Conservation (phyloP, 2,329 filamentous ascomycete genomes). For the Monilinia aucupariae region DNA sequence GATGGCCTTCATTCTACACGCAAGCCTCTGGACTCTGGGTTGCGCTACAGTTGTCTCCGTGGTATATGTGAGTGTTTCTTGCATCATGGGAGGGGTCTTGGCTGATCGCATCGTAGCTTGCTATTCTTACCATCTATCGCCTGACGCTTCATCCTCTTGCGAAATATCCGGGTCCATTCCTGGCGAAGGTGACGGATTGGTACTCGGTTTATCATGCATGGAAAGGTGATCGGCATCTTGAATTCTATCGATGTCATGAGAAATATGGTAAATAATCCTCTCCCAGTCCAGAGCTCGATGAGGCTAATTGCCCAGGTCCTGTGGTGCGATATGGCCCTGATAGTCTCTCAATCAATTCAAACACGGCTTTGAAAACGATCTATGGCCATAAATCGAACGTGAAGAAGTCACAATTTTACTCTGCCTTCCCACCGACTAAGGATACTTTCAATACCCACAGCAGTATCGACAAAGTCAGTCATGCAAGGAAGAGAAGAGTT, state of each 20-base stretch:
- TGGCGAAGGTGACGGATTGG: slow-evolving; percentile 35
- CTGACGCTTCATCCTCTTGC: slow-evolving; percentile 35
- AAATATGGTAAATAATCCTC: slow-evolving; percentile 34
- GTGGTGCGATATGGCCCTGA: slow-evolving; percentile 73
- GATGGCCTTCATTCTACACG: not conserved
- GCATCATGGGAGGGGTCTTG: not conserved
- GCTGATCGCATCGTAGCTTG: slow-evolving; percentile 11
- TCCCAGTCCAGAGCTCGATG: too few relatives aligned
- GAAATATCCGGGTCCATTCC: slow-evolving; percentile 37
- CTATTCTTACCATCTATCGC: slow-evolving; percentile 38
- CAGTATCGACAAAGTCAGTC: slow-evolving; percentile 60
- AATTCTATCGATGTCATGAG: slow-evolving; percentile 36
- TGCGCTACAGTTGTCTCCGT: not conserved
- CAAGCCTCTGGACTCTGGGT: not conserved
- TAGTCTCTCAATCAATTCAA: slow-evolving; percentile 70
- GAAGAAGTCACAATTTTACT: slow-evolving; percentile 66
- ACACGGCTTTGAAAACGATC: slow-evolving; percentile 60
- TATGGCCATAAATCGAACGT: slow-evolving; percentile 60
- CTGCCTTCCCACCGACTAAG: slow-evolving; percentile 63
- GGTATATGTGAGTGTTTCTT: slow-evolving; percentile 14
- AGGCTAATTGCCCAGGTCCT: slow-evolving; percentile 40
- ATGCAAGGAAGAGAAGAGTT: slow-evolving; percentile 59
- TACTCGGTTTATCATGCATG: slow-evolving; percentile 36
- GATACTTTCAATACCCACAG: slow-evolving; percentile 66
- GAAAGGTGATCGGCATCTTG: slow-evolving; percentile 36